Evolutionary conservation across 139 green algal genomes (phyloP), one percentile per base, ranked within the genome.

Genomic region (Chlamydomonas asymmetrica): DNA sequence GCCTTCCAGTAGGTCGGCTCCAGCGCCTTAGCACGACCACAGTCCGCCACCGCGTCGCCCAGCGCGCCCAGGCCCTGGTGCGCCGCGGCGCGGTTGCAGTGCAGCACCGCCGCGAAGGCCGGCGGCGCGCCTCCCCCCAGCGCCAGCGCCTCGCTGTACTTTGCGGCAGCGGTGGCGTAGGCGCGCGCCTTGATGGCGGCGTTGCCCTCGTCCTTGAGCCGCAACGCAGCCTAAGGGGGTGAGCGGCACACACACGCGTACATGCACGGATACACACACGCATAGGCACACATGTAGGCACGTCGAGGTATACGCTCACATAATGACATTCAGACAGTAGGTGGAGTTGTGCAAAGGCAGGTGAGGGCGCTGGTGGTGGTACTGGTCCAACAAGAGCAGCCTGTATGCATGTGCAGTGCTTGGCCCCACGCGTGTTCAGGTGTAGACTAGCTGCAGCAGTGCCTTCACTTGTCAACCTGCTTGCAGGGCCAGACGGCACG

Each of bases 41-140:
- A 94, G 86, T 97, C 92, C 31, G 91, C 91, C 9, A 96, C 77
- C 18, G 91, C 91, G 31, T 92, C 85, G 23, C 75, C 71, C 1
- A 81, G 48, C 29, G 65, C 48, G 0, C 74, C 52, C 31, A 86
- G 38, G 20, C 60, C 74, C 76, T 75, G 54, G 59, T 90, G 60
- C n/a, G 88, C 91, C 4, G 92, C 92, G 0, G 91, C 92, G 6
- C 92, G 78, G 88, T 96, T 97, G 83, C 80, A 77, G 71, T 92
- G 81, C 82, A 97, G 83, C 71, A 97, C 80, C 13, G 91, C 90
- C 1, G 89, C 87, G 66, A 90, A 90, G 6, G 64, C 66, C 2
- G 80, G 66, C 2, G 80, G 80, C 4, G 54, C 63, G 43, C 73
- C 73, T 18, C 71, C 38, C 5, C 65, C 41, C 31, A 92, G 69